A percentile compares a stretch with the other conserved stretches of the same genome.
Conservation (phyloP, 2,329 filamentous ascomycete species). For the Akanthomyces uredinophilus region DNA sequence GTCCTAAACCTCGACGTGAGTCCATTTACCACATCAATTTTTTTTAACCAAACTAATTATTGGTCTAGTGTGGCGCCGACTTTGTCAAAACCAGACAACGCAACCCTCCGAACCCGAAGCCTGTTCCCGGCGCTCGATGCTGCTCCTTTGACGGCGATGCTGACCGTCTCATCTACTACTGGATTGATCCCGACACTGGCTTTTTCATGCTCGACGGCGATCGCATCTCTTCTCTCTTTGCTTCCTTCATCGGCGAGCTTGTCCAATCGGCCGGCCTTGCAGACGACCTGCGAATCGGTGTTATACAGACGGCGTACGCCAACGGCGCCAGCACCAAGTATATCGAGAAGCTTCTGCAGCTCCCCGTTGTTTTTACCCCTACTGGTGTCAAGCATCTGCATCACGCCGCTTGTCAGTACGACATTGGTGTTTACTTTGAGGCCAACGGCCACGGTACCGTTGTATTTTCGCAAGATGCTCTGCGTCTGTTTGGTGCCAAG, state of each 20-base stretch:
- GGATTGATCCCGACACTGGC: slow-evolving; percentile 70
- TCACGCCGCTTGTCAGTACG: slow-evolving; percentile 91
- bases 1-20: slow-evolving; percentile 80
- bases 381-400: slow-evolving; percentile 98
- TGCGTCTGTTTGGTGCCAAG: slow-evolving; percentile 71
- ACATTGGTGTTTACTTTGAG: slow-evolving; percentile 97
- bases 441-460: slow-evolving; percentile 97
- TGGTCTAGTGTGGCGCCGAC: slow-evolving; percentile 76
- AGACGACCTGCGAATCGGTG: slow-evolving; percentile 80
- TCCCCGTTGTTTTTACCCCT: slow-evolving; percentile 87
- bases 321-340: slow-evolving; percentile 94
- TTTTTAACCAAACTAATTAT: slow-evolving; percentile 4
- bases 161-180: slow-evolving; percentile 94
- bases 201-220: slow-evolving; percentile 96
- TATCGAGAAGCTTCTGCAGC: slow-evolving; percentile 77
- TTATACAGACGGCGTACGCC: slow-evolving; percentile 96
- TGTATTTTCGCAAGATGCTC: slow-evolving; percentile 81
- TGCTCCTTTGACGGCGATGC: slow-evolving; percentile 94
- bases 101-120: slow-evolving; percentile 77
- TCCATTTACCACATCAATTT: slow-evolving; percentile 15
- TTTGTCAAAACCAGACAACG: slow-evolving; percentile 97
- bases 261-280: slow-evolving; percentile 73
- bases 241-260: slow-evolving; percentile 88
- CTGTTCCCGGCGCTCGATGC: slow-evolving; percentile 69
- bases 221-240: slow-evolving; percentile 89